These are phyloP conservation scores for Ogataea pignaliae DNA, from an alignment of 805 yeast species.

Conservation along the genomic window DNA sequence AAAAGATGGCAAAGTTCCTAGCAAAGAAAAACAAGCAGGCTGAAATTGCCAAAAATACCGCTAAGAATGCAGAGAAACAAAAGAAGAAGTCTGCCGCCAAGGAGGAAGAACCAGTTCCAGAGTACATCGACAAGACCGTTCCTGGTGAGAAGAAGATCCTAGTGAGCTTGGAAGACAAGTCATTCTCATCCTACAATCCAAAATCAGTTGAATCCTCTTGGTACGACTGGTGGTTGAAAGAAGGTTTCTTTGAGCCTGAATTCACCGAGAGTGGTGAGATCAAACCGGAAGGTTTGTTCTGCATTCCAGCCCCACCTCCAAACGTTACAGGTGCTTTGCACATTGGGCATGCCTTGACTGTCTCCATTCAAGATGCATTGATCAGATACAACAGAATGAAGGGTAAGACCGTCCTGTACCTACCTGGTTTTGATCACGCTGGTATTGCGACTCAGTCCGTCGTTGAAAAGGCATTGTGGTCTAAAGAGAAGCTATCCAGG, in stretches of 20 bases:
- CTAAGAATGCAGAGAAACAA: conserved; percentile 41
- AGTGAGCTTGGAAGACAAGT: conserved; percentile 84
- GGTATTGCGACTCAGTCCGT: conserved; percentile 99
- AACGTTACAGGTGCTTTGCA: conserved; percentile 98
- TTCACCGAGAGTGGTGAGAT: conserved; percentile 67
- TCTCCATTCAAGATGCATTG: conserved; percentile 89
- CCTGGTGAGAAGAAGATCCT: conserved; percentile 90
- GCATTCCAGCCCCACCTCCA: conserved; percentile 99
- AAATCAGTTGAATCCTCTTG: conserved; percentile 91
- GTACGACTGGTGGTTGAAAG: conserved; percentile 95
- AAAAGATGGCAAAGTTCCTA: conserved; percentile 56
- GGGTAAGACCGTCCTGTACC: conserved; percentile 86
- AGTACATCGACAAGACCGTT: conserved; percentile 74
- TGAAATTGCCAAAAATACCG: conserved; percentile 44
- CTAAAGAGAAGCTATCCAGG: conserved; percentile 80
- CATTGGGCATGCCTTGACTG: conserved; percentile 97
- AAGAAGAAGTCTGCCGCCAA: conserved; percentile 69
- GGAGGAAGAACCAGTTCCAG: conserved; percentile 74
- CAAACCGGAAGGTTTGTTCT: conserved; percentile 79
- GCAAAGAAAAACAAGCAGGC: conserved; percentile 79
- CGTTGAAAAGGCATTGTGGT: conserved; percentile 94
- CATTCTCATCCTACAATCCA: conserved; percentile 92
- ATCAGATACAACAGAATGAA: conserved; percentile 95
- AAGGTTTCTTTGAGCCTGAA: conserved; percentile 87
- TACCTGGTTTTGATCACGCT: conserved; percentile 98